Conservation (phyloP, 78 protist genomes). For the Dictyostelium intermedium region DNA sequence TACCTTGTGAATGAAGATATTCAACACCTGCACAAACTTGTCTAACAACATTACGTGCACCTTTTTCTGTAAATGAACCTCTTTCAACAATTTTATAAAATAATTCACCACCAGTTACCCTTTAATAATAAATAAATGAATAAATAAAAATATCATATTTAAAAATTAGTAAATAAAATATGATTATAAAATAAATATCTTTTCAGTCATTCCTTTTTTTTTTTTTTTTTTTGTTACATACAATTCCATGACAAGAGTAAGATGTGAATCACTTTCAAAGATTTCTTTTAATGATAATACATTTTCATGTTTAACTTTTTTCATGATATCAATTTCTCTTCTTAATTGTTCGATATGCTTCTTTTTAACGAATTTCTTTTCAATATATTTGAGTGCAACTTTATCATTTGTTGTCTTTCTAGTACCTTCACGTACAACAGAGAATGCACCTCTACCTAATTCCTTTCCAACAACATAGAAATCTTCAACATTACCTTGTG, state of each 20-base stretch:
- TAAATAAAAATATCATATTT: not conserved
- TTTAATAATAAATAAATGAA: not conserved
- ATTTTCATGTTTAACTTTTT: conserved; percentile 80
- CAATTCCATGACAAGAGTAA: conserved; percentile 82
- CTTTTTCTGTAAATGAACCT: conserved; percentile 81
- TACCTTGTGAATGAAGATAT: conserved; percentile 84
- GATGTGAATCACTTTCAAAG: conserved; percentile 69
- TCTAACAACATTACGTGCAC: conserved; percentile 83
- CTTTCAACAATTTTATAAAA: conserved; percentile 83
- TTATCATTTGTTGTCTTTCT: conserved; percentile 51
- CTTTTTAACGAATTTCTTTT: conserved; percentile 84
- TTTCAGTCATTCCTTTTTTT: not conserved
- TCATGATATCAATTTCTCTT: conserved; percentile 88
- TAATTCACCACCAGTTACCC: conserved; percentile 85
- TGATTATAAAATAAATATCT: too few relatives aligned
- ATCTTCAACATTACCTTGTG: conserved; percentile 78
- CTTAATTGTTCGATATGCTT: conserved; percentile 73
- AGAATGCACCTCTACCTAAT: conserved; percentile 85
- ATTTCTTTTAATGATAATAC: conserved; percentile 82
- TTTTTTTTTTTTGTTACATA: not conserved
- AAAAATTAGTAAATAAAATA: not conserved
- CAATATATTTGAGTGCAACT: conserved; percentile 80
- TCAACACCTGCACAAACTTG: conserved; percentile 83
- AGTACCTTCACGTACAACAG: conserved; percentile 82
- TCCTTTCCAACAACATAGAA: conserved; percentile 71